Percentiles rank a stretch among this genome's conserved stretches.
Conservation (phyloP, 2,329 filamentous ascomycete species). For the Chaetomium sp. region DNA sequence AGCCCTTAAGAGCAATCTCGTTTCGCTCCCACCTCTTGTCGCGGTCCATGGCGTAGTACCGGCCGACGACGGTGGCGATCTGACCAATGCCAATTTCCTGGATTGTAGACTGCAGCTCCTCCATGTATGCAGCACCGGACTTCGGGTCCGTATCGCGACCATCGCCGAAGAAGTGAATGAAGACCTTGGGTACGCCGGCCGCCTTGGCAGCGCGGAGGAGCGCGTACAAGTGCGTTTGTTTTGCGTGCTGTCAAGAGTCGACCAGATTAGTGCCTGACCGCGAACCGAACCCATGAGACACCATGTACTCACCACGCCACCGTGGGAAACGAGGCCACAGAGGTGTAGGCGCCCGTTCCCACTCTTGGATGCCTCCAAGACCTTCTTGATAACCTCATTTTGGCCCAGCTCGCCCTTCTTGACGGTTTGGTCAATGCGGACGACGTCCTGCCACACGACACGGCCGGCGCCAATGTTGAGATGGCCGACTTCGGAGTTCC, state of each 20-base stretch:
- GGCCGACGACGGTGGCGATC: slow-evolving; percentile 86
- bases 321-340: slow-evolving; percentile 86
- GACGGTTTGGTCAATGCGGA: slow-evolving; percentile 89
- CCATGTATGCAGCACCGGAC: slow-evolving; percentile 80
- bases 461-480: slow-evolving; percentile 96
- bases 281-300: neutral
- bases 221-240: slow-evolving; percentile 87
- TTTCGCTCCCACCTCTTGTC: slow-evolving; percentile 98
- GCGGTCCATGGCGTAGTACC: slow-evolving; percentile 99
- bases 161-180: slow-evolving; percentile 98
- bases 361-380: slow-evolving; percentile 72
- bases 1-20: slow-evolving; percentile 80
- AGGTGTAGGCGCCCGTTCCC: slow-evolving; percentile 91
- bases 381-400: slow-evolving; percentile 68
- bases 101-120: slow-evolving; percentile 72
- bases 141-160: slow-evolving; percentile 97
- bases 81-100: slow-evolving; percentile 82
- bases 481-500: slow-evolving; percentile 97
- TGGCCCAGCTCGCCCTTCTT: slow-evolving; percentile 75
- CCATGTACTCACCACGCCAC: slow-evolving; percentile 61
- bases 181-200: slow-evolving; percentile 80
- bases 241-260: slow-evolving; percentile 59
- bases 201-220: slow-evolving; percentile 88
- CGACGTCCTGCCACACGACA: slow-evolving; percentile 97
- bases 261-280: slow-evolving; percentile 1